Base-by-base conservation (phyloP, 495 filamentous ascomycete species). In the Cercophora sp. region DNA sequence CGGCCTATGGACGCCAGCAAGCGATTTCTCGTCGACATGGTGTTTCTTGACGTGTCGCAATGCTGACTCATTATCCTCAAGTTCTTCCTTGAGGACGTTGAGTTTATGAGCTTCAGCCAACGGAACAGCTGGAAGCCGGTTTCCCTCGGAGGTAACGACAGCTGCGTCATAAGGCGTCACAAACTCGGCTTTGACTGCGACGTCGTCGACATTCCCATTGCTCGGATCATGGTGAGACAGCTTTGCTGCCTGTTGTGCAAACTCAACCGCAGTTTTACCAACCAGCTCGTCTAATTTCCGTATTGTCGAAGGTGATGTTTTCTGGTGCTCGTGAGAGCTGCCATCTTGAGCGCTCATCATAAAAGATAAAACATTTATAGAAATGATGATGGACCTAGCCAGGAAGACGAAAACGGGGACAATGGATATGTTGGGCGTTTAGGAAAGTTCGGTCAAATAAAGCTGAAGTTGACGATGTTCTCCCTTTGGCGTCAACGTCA, bases 81-180 rank as follows among this genome's bases (percentile, higher is more conserved):
- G 37, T 36, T 81, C 69, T n/a, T 82, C 77, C 54, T 70, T 77
- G 25, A 88, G 59, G 22, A 71, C 49, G 56, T 90, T 91, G 34
- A 89, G 72, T 64, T 83, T 83, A 45, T 77, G 63, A 4, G 87
- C 85, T 66, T 89, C 85, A 4, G 71, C 67, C 0, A 86, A 56
- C 3, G 84, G 85, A 2, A 88, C 81, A 1, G 77, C 73, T 0
- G 87, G 86, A 15, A 89, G 62, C 15, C 85, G 71, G 48, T 75
- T 74, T 13, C 85, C 85, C 62, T 84, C 77, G 8, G 79, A 75
- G 4, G 85, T 86, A 35, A 80, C 69, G 44, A 89, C 79, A n/a
- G 88, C 79, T 0, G 86, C 82, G 67, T 89, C 85, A 41, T 82
- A 78, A 0, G 82, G 71, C 1, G 85, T 89, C 39, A 89, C 71